Evolutionary conservation across 495 filamentous ascomycete genomes (phyloP).

Genomic region (Penicillium manginii): DNA sequence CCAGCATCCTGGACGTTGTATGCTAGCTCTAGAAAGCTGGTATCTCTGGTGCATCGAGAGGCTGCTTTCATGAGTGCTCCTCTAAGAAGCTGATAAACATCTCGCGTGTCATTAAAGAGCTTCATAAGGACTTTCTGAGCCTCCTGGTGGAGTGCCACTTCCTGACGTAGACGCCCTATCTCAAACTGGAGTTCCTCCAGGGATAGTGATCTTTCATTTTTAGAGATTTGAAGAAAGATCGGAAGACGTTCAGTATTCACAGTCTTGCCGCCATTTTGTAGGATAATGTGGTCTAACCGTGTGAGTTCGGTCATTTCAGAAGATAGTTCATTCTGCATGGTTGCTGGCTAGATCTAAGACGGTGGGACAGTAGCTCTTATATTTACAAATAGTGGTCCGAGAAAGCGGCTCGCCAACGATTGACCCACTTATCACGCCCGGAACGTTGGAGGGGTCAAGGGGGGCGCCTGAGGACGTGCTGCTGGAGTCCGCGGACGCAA

Average conservation of each 20-base stretch:
- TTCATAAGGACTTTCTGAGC: conserved; percentile 9
- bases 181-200: conserved; percentile 12
- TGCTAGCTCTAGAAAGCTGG: neutral
- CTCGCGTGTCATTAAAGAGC: conserved; percentile 11
- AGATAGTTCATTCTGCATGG: neutral
- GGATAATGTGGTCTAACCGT: conserved; percentile 16
- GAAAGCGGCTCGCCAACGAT: conserved; percentile 8
- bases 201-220: conserved; percentile 4
- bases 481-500: neutral
- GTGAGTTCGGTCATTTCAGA: conserved; percentile 7
- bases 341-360: neutral
- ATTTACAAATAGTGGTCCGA: too few species aligned
- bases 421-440: neutral
- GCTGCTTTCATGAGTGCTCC: conserved; percentile 6
- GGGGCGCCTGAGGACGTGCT: neutral
- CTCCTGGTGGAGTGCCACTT: conserved; percentile 18
- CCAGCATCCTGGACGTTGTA: conserved; percentile 4
- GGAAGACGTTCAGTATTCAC: conserved; percentile 19
- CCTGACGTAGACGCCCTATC: conserved; percentile 15
- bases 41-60: neutral
- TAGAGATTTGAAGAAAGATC: conserved; percentile 13
- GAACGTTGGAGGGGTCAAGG: conserved; percentile 1
- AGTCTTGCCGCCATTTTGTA: conserved; percentile 13
- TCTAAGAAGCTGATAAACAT: conserved; percentile 15
- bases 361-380: neutral